These are phyloP conservation scores for Heimioporus punctisporus DNA, from an alignment of 1,284 basidiomycete species.

Conservation along the genomic window DNA sequence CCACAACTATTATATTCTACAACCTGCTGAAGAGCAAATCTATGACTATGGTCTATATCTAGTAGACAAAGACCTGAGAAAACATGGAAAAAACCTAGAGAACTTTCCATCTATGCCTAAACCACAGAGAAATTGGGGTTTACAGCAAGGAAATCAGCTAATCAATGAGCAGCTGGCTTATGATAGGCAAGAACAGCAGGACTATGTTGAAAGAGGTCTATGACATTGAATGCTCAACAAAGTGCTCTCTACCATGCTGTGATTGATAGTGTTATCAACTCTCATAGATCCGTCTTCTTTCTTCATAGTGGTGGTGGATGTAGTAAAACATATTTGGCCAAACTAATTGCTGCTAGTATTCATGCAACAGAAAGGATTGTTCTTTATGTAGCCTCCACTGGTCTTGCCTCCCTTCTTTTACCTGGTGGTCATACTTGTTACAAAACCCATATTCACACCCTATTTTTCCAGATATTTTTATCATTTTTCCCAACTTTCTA, in stretches of 20 bases:
- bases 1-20: neutral
- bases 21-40: conserved; percentile 32
- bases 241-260: conserved; percentile 9
- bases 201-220: conserved; percentile 6
- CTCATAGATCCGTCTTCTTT: conserved; percentile 35
- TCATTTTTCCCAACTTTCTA: no score
- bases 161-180: conserved; percentile 41
- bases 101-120: conserved; percentile 37
- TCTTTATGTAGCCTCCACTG: conserved; percentile 33
- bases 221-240: conserved; percentile 11
- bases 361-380: conserved; percentile 32
- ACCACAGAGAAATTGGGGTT: conserved; percentile 29
- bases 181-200: conserved; percentile 19
- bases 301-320: conserved; percentile 47
- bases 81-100: conserved; percentile 20
- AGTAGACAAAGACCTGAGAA: conserved; percentile 31
- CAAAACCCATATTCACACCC: no score
- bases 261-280: conserved; percentile 8
- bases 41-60: conserved; percentile 43
- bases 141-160: conserved; percentile 29
- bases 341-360: conserved; percentile 37
- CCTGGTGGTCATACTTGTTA: conserved; percentile 13
- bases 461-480: no score
- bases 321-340: conserved; percentile 53
- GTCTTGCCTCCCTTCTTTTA: conserved; percentile 19